phyloP scores from a whole-genome alignment of 306 rosid species.

The Macrotyloma uniflorum region DNA sequence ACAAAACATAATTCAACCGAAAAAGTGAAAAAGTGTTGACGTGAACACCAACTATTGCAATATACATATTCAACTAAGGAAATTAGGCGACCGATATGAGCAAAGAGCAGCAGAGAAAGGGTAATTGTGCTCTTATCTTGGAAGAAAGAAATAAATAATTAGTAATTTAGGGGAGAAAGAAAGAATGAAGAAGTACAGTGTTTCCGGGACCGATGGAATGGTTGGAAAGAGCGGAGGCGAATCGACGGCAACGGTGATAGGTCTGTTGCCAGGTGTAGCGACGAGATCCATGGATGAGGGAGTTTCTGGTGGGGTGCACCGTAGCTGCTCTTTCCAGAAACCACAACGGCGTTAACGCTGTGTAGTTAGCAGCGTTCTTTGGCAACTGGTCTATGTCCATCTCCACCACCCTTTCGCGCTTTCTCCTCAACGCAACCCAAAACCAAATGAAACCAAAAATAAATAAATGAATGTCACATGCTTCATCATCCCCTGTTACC shows the following conservation, averaged over 20 bases:
- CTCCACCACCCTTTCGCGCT: not conserved
- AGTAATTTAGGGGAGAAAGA: not conserved
- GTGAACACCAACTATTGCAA: not conserved
- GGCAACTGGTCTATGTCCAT: conserved; percentile 85
- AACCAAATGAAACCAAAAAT: no score
- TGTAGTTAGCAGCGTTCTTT: conserved; percentile 81
- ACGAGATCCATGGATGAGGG: conserved; percentile 78
- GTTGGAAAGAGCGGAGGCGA: conserved; percentile 79
- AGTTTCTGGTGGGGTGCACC: conserved; percentile 73
- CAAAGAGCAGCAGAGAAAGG: not conserved
- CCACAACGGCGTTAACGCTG: conserved; percentile 88
- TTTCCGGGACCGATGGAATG: conserved; percentile 70
- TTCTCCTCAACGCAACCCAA: not conserved
- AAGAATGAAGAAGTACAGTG: conserved; percentile 42
- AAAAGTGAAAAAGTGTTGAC: not conserved
- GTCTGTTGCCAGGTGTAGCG: conserved; percentile 86
- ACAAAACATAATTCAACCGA: no score
- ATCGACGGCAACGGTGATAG: conserved; percentile 77
- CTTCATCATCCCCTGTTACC: no score
- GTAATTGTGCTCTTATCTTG: not conserved
- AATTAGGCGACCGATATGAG: not conserved
- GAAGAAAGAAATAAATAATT: not conserved
- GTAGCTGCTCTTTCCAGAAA: conserved; percentile 82
- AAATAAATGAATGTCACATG: no score
- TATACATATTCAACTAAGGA: not conserved